These are phyloP conservation scores for Liquidambar formosana DNA, from an alignment of 164 flowering plant species.

Conservation along the genomic window DNA sequence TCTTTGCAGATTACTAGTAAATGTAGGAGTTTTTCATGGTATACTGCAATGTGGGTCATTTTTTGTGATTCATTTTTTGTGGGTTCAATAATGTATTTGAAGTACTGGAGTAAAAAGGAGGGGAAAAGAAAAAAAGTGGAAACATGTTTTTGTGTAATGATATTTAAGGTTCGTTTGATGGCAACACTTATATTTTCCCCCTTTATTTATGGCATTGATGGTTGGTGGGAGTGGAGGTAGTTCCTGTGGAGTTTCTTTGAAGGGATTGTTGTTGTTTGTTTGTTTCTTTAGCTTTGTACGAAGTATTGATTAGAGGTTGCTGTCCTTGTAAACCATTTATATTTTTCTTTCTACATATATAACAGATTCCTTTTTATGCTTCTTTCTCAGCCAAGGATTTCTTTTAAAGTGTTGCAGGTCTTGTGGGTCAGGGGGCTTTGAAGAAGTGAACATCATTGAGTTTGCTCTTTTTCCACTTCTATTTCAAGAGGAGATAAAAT, in stretches of 20 bases:
- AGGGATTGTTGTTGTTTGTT: conserved; percentile 31
- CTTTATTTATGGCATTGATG: conserved; percentile 11
- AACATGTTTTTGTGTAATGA: conserved; percentile 7
- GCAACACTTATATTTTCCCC: not conserved
- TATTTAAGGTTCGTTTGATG: conserved; percentile 4
- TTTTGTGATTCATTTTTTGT: not conserved
- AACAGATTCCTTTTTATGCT: conserved; percentile 7
- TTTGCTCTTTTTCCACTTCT: conserved; percentile 3
- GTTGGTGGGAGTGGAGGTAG: conserved; percentile 45
- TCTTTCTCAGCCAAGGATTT: conserved; percentile 15
- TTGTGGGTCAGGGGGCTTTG: conserved; percentile 31
- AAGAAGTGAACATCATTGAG: not conserved
- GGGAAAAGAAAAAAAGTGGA: conserved; percentile 8
- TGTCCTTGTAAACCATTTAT: conserved; percentile 9
- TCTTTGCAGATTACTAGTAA: not conserved
- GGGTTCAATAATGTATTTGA: conserved; percentile 9
- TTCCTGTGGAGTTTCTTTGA: conserved; percentile 45
- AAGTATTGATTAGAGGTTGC: conserved; percentile 2
- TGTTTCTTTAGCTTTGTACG: conserved; percentile 22
- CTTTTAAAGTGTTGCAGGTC: conserved; percentile 31
- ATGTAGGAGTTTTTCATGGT: not conserved
- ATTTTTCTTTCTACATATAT: not conserved
- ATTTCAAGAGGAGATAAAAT: not conserved
- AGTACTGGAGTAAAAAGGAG: conserved; percentile 12
- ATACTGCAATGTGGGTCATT: not conserved